These are phyloP conservation scores for Fusarium sp. DNA, from an alignment of 2,329 filamentous ascomycete species.

Conservation along the genomic window DNA sequence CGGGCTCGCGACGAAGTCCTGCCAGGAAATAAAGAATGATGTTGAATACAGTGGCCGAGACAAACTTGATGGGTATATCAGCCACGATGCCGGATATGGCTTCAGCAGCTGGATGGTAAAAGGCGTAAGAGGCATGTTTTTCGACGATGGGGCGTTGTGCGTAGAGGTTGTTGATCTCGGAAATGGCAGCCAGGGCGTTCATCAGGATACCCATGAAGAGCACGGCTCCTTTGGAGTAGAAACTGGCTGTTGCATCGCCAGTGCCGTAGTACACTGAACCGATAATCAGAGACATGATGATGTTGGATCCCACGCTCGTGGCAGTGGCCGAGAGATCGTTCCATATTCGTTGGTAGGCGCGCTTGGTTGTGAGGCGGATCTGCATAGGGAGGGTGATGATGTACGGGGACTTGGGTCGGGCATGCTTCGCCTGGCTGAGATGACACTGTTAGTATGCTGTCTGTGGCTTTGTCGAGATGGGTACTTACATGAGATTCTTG, in stretches of 20 bases:
- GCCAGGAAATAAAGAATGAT: constrained; percentile 70
- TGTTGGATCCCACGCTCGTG: constrained; percentile 61
- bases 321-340: constrained; percentile 64
- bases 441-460: accelerated
- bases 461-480: accelerated
- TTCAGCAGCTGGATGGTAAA: constrained; percentile 66
- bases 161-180: constrained; percentile 65
- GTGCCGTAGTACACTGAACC: constrained; percentile 71
- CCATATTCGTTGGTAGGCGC: constrained; percentile 66
- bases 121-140: constrained; percentile 63
- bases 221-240: constrained; percentile 67
- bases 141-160: constrained; percentile 63
- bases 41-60: constrained; percentile 65
- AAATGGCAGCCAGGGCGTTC: constrained; percentile 69
- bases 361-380: constrained; percentile 63
- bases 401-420: constrained; percentile 68
- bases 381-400: constrained; percentile 69
- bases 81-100: constrained; percentile 66
- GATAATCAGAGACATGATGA: constrained; percentile 71
- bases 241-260: constrained; percentile 63
- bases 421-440: constrained; percentile 64
- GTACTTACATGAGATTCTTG: constrained; percentile 56
- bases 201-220: constrained; percentile 73
- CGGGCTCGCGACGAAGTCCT: constrained; percentile 68
- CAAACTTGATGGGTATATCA: constrained; percentile 71